Evolutionary conservation across 805 yeast genomes (phyloP), one percentile per base, ranked within the genome.

Genomic region (Nematodospora valgi): DNA sequence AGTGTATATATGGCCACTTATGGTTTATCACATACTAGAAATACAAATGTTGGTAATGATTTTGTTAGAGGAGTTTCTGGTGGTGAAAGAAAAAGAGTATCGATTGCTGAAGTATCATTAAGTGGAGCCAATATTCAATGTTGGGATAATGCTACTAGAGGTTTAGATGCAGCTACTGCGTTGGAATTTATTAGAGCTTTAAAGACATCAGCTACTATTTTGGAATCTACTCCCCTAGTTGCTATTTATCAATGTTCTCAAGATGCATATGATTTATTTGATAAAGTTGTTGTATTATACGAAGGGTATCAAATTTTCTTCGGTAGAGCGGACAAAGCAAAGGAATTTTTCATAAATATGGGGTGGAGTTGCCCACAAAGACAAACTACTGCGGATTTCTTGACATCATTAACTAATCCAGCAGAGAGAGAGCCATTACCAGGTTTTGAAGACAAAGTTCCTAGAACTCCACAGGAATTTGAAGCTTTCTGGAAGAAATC

Each of bases 71-170:
- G 86, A 57, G 77, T 80, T 30, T 78, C 84, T 23, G 86, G 86
- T 50, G 86, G 86, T 59, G 83, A 80, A 60, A 63, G 86, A 47
- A 80, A 80, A 59, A 75, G 86, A 62, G 84, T 79, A 16, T 77
- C 84, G 4, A 72, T 80, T 46, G 85, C 81, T 3, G 86, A 80
- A 56, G 82, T 76, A 3, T 68, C 74, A 47, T 68, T 74, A 21
- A 62, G 72, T 49, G 65, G 73, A 35, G 79, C 74, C 6, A 61
- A 75, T 5, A 62, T 78, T 15, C 77, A 67, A 45, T 76, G 82
- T 43, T 79, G 80, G 75, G 86, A 79, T 59, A 80, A 79, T 47
- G 80, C 84, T 16, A 80, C 86, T 12, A 70, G 85, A 58, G 86
- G 86, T 56, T 64, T 79, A 45, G 86, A 79, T 59, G 74, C 85